Base-by-base conservation (phyloP, 805 yeast species). In the Cyberlindnera mycetangii region DNA sequence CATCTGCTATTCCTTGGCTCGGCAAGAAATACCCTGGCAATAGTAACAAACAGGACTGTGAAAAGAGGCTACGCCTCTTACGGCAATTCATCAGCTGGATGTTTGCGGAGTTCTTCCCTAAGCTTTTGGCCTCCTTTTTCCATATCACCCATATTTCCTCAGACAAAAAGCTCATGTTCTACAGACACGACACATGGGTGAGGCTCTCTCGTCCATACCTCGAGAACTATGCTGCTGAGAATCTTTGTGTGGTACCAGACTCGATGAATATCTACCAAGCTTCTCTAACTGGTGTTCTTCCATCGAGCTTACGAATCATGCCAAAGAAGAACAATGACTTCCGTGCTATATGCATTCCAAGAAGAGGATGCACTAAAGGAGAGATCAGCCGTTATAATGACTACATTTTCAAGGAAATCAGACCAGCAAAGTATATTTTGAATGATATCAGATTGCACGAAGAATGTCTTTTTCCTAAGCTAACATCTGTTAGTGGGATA, bases 111-210 rank as follows among this genome's bases (percentile, higher is more conserved):
- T 70, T 81, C 40, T 50, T 86, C 1, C 65, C 74, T 7, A 69
- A 66, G 15, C 47, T 85, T 1, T 52, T 86, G 0, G 61, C 68
- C 0, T 61, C 75, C 0, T 78, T 76, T 54, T 89, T 88, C 66
- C 82, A 85, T 56, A 81, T 83, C 5, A 82, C 93, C 0, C 85
- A 81, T 38, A 61, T 69, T 1, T 74, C 78, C 9, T 68, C 71
- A 0, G 58, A 67, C 0, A 62, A 58, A 9, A 62, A 64, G 4
- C 46, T 78, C 0, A 42, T 70, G 0, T 86, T 69, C 56, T 86
- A 75, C 54, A 71, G 82, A 15, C 89, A 81, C 42, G 68, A 65
- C 19, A 61, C 67, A 1, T 89, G 96, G 95, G 56, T 52, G 9
- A 34, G 36, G 28, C 61, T 75, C 15, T 66, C 78, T 2, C 53